Conservation (phyloP, 1,284 basidiomycete genomes). For the Boletus smithii region DNA sequence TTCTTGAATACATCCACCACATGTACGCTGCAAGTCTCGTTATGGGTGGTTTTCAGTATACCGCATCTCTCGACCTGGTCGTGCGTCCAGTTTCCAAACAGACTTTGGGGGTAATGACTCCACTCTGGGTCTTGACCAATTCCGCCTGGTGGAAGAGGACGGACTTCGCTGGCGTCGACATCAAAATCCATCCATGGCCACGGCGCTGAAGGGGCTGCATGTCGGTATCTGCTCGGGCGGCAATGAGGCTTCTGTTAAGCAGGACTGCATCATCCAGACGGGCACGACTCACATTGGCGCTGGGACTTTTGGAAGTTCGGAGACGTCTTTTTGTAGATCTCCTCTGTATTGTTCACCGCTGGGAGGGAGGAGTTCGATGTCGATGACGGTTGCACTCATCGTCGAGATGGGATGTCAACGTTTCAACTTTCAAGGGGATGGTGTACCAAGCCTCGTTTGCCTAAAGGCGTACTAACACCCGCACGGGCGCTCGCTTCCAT, state of each 20-base stretch:
- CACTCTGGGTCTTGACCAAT: slow-evolving; percentile 19
- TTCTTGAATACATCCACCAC: slow-evolving; percentile 41
- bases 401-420: slow-evolving; percentile 7
- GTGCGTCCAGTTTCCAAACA: slow-evolving; percentile 52
- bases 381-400: slow-evolving; percentile 16
- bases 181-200: slow-evolving; percentile 40
- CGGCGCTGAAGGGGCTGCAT: slow-evolving; percentile 37
- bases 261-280: not conserved
- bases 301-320: slow-evolving; percentile 24
- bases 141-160: slow-evolving; percentile 10
- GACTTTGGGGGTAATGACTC: slow-evolving; percentile 44
- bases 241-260: not conserved
- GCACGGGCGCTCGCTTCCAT: slow-evolving; percentile 9
- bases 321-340: slow-evolving; percentile 15
- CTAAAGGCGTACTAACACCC: slow-evolving; percentile 6
- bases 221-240: slow-evolving; percentile 28
- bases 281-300: slow-evolving; percentile 27
- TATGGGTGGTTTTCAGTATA: slow-evolving; percentile 26
- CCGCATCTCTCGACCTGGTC: slow-evolving; percentile 44
- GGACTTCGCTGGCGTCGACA: slow-evolving; percentile 26
- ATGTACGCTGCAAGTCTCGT: slow-evolving; percentile 37
- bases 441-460: not conserved
- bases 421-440: not conserved
- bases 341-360: slow-evolving; percentile 10
- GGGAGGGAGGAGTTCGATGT: slow-evolving; percentile 9